Percentiles rank a stretch among this genome's conserved stretches.
phyloP scores from a whole-genome alignment of 1,284 basidiomycete species.

The Ustilago xerochloae region DNA sequence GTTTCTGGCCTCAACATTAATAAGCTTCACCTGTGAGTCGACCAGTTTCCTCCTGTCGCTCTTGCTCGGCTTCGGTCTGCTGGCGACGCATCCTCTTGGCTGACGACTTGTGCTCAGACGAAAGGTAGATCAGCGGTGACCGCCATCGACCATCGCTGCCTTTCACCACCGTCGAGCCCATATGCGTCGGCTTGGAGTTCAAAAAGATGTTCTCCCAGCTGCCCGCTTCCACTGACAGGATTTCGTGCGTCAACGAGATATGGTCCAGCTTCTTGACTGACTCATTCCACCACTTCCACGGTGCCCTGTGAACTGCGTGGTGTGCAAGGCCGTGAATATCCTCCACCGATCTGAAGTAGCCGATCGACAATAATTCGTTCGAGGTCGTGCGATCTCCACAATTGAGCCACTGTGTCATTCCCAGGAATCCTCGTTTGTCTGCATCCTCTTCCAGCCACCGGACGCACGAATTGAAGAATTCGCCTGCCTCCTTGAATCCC shows the following conservation, averaged over 20 bases:
- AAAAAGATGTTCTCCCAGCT: slow-evolving; percentile 31
- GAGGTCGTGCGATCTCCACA: slow-evolving; percentile 12
- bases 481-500: slow-evolving; percentile 25
- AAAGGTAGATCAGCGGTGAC: slow-evolving; percentile 19
- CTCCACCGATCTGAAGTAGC: slow-evolving; percentile 33
- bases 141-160: slow-evolving; percentile 19
- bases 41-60: slow-evolving; percentile 19
- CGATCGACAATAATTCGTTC: slow-evolving; percentile 27
- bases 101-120: slow-evolving; percentile 8
- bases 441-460: slow-evolving; percentile 32
- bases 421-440: slow-evolving; percentile 24
- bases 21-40: slow-evolving; percentile 12
- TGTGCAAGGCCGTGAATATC: slow-evolving; percentile 30
- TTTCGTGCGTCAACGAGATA: slow-evolving; percentile 31
- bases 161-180: slow-evolving; percentile 23
- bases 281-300: slow-evolving; percentile 39
- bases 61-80: slow-evolving; percentile 16
- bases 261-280: slow-evolving; percentile 13
- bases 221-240: slow-evolving; percentile 11
- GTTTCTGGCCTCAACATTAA: too few relatives aligned
- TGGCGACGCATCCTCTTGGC: slow-evolving; percentile 21
- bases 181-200: slow-evolving; percentile 24
- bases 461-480: slow-evolving; percentile 16
- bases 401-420: slow-evolving; percentile 40
- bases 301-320: slow-evolving; percentile 14